These are phyloP conservation scores for Fusarium fujikuroi DNA, from an alignment of 2,329 filamentous ascomycete species.

Conservation along the genomic window DNA sequence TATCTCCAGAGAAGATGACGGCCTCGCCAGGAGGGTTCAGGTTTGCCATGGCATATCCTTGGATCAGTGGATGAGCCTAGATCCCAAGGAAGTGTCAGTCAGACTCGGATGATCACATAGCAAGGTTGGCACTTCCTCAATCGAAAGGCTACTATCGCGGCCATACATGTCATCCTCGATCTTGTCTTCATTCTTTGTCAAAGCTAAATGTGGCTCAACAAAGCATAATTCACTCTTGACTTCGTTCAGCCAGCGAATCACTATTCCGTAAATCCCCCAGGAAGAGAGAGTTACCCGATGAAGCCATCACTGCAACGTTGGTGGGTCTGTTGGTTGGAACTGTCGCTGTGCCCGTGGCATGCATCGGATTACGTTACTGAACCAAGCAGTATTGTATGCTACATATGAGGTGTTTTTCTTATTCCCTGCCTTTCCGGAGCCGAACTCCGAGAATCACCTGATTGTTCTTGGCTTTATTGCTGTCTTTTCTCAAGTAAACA, in stretches of 20 bases:
- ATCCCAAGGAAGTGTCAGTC: background rate
- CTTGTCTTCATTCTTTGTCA: background rate
- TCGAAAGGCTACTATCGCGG: too few relatives aligned
- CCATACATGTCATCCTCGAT: too few relatives aligned
- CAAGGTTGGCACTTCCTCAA: background rate
- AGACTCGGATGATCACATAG: background rate
- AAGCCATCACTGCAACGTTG: background rate
- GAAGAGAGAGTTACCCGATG: background rate
- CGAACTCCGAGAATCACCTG: background rate
- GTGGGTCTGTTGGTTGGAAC: background rate
- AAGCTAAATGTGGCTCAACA: background rate
- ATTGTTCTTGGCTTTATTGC: fast-evolving
- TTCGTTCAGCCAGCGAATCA: background rate
- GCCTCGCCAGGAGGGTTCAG: background rate
- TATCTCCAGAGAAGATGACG: background rate
- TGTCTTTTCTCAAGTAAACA: background rate
- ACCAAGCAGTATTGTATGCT: background rate
- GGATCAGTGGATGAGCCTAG: background rate
- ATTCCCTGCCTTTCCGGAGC: background rate
- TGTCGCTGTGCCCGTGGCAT: background rate
- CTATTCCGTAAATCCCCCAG: fast-evolving
- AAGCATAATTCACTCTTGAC: fast-evolving
- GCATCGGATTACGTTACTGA: conserved; percentile 1
- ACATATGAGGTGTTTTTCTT: background rate
- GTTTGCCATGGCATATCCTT: background rate